Conservation (phyloP, 441 rosid genomes). For the Raphanus hybrid region DNA sequence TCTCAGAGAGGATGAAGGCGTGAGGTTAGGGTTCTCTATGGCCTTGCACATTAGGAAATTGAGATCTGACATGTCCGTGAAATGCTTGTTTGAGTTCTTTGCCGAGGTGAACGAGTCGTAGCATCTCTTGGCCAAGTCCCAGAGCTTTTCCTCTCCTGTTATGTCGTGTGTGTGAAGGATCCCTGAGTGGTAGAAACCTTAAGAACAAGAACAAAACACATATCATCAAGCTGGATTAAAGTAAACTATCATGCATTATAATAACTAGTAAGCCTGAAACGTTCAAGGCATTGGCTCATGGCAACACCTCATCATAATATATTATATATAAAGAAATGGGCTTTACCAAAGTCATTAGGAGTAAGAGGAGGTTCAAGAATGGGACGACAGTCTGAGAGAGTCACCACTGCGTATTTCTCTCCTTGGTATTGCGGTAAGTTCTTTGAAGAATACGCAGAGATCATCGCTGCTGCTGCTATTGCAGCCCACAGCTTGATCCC, state of each 20-base stretch:
- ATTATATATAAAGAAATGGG: not conserved
- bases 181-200: slow-evolving; percentile 90
- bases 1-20: slow-evolving; percentile 68
- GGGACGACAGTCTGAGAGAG: slow-evolving; percentile 78
- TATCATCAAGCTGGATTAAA: not conserved
- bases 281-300: too few species aligned
- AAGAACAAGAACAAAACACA: not conserved
- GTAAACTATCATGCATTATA: not conserved
- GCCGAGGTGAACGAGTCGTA: slow-evolving; percentile 51
- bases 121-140: slow-evolving; percentile 76
- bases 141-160: slow-evolving; percentile 55
- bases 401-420: slow-evolving; percentile 79
- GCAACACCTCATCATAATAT: not conserved
- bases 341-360: slow-evolving; percentile 59
- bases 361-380: slow-evolving; percentile 70
- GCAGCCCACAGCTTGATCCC: slow-evolving; percentile 73
- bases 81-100: slow-evolving; percentile 74
- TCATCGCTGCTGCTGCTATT: slow-evolving; percentile 72
- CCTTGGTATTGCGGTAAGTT: slow-evolving; percentile 42
- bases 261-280: too few species aligned
- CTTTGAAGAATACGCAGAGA: slow-evolving; percentile 69
- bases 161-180: slow-evolving; percentile 73
- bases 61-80: slow-evolving; percentile 82
- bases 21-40: slow-evolving; percentile 77
- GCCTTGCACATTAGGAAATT: slow-evolving; percentile 89